Evolutionary conservation across 2,329 filamentous ascomycete species (phyloP), one percentile per base, ranked within the genome.

Genomic region (Colletotrichum navitas): DNA sequence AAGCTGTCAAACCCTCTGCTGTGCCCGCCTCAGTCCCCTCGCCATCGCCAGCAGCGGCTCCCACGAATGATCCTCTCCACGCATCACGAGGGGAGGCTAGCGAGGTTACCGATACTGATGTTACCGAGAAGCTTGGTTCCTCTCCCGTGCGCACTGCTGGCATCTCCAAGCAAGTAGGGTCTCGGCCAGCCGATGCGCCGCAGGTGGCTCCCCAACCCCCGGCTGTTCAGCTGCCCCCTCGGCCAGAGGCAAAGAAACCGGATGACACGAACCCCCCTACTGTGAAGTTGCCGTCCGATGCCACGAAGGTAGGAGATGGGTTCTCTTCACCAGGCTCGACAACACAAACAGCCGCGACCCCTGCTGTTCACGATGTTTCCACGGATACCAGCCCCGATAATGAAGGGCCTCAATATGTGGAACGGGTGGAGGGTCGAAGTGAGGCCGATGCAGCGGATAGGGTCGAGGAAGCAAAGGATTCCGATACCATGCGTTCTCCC

Each of bases 381-480:
- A 89, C 92, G 1, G 91, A 92, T 75, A 94, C 93, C 1, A 94
- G 92, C 75, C 91, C 92, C 1, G 92, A 92, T 66, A 88, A 92
- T 66, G 92, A 94, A 60, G 86, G 85, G 24, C 84, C 88, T 59
- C 86, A 88, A 54, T 89, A 88, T 75, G 79, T 84, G 21, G 85
- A 90, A 76, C 82, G 83, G 43, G 79, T 80, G 63, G 85, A 84
- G 55, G 79, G 67, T 49, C 76, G 75, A 60, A 74, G 75, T 43
- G 71, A 68, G 73, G 83, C 74, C 76, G 83, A 77, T 77, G 84
- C 76, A 77, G 79, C 71, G 59, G 77, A 80, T 59, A 76, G 79
- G 58, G 76, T 74, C 11, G 77, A 77, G 16, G 78, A 74, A 34
- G 49, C 64, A 7, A 62, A 66, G 49, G 61, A 34, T 6, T 34